phyloP scores from a whole-genome alignment of 371 early-diverging fungal species.

The Mortierella sp. region DNA sequence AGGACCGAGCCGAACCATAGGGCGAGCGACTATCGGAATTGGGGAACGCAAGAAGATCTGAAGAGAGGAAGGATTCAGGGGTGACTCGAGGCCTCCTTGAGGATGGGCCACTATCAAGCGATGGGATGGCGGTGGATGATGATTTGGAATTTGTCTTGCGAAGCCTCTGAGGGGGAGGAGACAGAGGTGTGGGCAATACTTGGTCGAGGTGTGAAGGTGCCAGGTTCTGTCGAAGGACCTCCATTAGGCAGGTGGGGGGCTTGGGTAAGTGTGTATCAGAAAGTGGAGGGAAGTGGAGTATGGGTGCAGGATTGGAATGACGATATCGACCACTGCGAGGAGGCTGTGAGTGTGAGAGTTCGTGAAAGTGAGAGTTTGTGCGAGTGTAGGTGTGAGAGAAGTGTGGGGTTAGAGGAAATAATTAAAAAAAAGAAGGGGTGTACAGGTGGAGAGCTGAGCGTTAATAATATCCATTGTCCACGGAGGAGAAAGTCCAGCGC shows the following conservation, averaged over 20 bases:
- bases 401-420: not conserved
- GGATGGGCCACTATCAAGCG: not conserved
- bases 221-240: no score
- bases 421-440: not conserved
- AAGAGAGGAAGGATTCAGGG: slow-evolving; percentile 29
- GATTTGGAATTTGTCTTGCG: not conserved
- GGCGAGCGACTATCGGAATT: slow-evolving; percentile 13
- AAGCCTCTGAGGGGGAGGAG: no score
- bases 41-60: slow-evolving; percentile 18
- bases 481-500: no score
- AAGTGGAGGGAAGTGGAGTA: not conserved
- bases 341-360: no score
- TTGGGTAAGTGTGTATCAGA: not conserved
- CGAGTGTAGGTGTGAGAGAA: no score
- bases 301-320: not conserved
- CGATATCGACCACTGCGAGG: not conserved
- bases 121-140: slow-evolving; percentile 2
- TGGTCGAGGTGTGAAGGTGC: not conserved
- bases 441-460: not conserved
- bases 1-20: not conserved
- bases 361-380: not conserved
- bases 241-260: not conserved
- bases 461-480: no score
- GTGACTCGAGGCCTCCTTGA: not conserved
- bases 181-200: not conserved